These are phyloP conservation scores for Candida sojae DNA, from an alignment of 1,139 yeast species.

Conservation along the genomic window DNA sequence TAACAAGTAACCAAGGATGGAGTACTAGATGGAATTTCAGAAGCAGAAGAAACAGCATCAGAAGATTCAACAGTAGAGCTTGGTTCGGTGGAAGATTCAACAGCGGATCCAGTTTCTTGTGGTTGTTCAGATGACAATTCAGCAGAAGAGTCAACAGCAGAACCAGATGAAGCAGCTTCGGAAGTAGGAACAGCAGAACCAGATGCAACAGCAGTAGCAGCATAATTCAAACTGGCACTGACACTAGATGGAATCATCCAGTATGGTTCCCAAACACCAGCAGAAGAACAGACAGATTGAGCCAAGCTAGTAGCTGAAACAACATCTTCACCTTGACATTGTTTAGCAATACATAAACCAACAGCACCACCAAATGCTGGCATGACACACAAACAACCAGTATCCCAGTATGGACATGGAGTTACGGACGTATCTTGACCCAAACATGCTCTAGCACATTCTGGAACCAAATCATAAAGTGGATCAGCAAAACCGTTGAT, in stretches of 20 bases:
- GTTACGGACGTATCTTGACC: conserved; percentile 30
- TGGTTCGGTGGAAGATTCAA: not conserved
- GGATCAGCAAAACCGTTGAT: conserved; percentile 41
- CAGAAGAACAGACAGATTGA: conserved; percentile 38
- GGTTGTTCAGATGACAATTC: too few relatives aligned
- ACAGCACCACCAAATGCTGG: conserved; percentile 27
- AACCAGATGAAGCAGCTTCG: too few relatives aligned
- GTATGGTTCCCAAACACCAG: conserved; percentile 41
- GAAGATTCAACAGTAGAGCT: not conserved
- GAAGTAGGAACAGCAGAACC: not conserved
- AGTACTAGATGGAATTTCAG: too few relatives aligned
- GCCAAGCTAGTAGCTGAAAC: conserved; percentile 40
- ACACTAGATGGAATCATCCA: conserved; percentile 43
- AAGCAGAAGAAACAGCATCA: too few relatives aligned
- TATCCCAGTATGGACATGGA: conserved; percentile 39
- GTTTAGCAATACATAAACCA: conserved; percentile 30
- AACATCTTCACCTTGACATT: conserved; percentile 38
- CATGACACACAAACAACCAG: conserved; percentile 41
- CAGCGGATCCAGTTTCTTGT: not conserved
- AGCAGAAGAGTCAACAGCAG: not conserved
- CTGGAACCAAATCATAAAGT: conserved; percentile 24
- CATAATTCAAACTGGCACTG: conserved; percentile 32
- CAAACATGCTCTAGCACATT: conserved; percentile 25
- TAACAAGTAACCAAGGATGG: conserved; percentile 32
- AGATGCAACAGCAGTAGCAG: conserved; percentile 20